Base-by-base conservation (phyloP, 208 protist species). In the Trypanosoma cruzi region DNA sequence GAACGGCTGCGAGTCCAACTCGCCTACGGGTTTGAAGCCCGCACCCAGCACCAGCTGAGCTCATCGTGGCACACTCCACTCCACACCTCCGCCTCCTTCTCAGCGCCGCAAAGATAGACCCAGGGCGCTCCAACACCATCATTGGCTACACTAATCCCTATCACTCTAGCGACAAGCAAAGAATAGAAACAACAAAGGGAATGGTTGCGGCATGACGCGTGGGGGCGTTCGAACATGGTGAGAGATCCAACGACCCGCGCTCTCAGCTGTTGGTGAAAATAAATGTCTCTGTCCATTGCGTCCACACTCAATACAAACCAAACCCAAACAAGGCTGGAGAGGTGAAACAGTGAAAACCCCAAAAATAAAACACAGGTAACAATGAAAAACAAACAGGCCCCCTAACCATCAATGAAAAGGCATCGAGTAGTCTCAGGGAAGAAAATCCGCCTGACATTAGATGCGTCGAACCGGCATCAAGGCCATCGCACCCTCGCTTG, bases 11-110 rank as follows among this genome's bases (percentile, higher is more conserved):
- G 89, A 92, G 89, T 84, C 75, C 89, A 90, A 91, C 89, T 89
- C 89, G 88, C 89, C 89, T 92, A 93, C 88, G 88, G 88, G 88
- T 93, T 93, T 93, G 88, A 93, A 93, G 88, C 88, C 88, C 88
- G 88, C 88, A 90, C 88, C 88, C 88, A 93, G 88, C 88, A 93
- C 88, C 88, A 93, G 88, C 88, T 93, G 80, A 90, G 88, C 84
- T 90, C 85, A 90, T 93, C 82, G 82, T 82, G 78, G 84, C 85
- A 77, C 87, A 66, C 0, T 44, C 18, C 36, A 63, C 20, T 16
- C 37, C 37, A 13, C 37, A 44, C 44, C 20, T 54, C 46, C 16
- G 44, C 36, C 31, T 48, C 44, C 28, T 50, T 44, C 0, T 50
- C 46, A n/a, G n/a, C n/a, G n/a, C n/a, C n/a, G n/a, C n/a, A n/a